A percentile compares a stretch with the other conserved stretches of the same genome.
phyloP scores from a whole-genome alignment of 2,329 filamentous ascomycete species.

The Fusarium fujikuroi region DNA sequence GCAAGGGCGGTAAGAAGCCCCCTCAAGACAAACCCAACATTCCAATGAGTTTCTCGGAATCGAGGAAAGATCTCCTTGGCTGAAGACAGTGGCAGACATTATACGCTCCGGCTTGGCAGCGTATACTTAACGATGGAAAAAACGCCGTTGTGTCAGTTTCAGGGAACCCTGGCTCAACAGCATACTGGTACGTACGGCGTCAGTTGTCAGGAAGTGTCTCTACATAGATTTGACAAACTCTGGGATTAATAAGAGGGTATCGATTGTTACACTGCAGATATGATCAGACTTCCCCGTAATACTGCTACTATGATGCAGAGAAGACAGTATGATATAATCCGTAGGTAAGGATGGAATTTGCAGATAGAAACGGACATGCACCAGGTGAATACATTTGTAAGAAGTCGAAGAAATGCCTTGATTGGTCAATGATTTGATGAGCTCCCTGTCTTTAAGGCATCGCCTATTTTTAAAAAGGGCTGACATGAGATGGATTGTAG shows the following conservation, averaged over 20 bases:
- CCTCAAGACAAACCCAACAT: not conserved
- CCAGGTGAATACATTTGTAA: not conserved
- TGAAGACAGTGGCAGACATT: not conserved
- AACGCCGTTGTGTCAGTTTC: constrained; percentile 39
- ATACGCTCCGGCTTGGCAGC: constrained; percentile 23
- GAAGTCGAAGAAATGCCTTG: not conserved
- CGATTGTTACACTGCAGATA: not conserved
- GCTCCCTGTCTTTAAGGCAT: constrained; percentile 1
- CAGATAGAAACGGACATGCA: constrained; percentile 1
- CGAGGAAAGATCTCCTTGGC: not conserved
- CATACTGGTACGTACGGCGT: constrained; percentile 21
- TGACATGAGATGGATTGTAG: not conserved
- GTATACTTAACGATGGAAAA: not conserved
- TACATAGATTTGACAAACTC: not conserved
- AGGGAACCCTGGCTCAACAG: constrained; percentile 31
- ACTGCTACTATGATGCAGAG: not conserved
- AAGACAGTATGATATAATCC: not conserved
- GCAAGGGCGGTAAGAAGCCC: constrained; percentile 16
- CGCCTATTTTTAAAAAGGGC: constrained; percentile 1
- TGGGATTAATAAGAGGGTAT: not conserved
- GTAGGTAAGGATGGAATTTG: not conserved
- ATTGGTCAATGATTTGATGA: constrained; percentile 13
- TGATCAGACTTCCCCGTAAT: not conserved
- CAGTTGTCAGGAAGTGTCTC: not conserved
- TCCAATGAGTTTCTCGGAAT: constrained; percentile 6